Base-by-base conservation (phyloP, 2,329 filamentous ascomycete species). In the Trichothecium roseum region DNA sequence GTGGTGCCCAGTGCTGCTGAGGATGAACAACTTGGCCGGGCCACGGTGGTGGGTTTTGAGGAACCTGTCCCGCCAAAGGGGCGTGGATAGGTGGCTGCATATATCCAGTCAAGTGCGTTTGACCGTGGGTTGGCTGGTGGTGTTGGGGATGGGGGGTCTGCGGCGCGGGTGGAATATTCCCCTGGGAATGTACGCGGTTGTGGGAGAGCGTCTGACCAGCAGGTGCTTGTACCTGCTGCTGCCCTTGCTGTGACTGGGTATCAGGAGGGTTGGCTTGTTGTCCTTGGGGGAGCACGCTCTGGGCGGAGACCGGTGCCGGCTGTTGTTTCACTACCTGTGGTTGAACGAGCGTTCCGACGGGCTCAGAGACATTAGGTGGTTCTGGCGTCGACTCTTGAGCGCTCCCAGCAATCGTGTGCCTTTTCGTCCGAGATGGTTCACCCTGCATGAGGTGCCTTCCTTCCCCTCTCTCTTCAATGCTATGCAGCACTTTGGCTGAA, bases 341-440 rank as follows among this genome's bases (percentile, higher is more conserved):
- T 6, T 10, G 20, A 6, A 6, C 20, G 10, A 24, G 6, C 6
- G 20, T 6, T 10, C 20, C 20, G 10, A 24, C 20, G 6, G 6
- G 20, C 20, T 10, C 20, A 10, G 20, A 6, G 12, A 33, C 31
- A 4, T 15, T 16, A 4, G 45, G 45, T n/a, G 37, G 40, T 30
- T 45, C 36, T 8, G 20, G 20, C 6, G 10, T 10, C 10, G 36
- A 42, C 2, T 34, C 35, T 2, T 41, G 39, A 4, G 41, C 32
- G 24, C 38, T 47, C 17, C 37, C 27, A 2, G 47, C 40, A 2
- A 48, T 46, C 4, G 48, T 45, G 2, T 42, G 40, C 14, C 44
- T 47, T 8, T 40, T 38, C 3, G 40, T 18, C 9, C 22, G 34
- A 6, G 34, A 24, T 24, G 20, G 20, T 10, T 24, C 20, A 6